A percentile compares a stretch with the other conserved stretches of the same genome.
phyloP scores from a whole-genome alignment of 1,139 yeast species.

The Torulaspora pretoriensis region DNA sequence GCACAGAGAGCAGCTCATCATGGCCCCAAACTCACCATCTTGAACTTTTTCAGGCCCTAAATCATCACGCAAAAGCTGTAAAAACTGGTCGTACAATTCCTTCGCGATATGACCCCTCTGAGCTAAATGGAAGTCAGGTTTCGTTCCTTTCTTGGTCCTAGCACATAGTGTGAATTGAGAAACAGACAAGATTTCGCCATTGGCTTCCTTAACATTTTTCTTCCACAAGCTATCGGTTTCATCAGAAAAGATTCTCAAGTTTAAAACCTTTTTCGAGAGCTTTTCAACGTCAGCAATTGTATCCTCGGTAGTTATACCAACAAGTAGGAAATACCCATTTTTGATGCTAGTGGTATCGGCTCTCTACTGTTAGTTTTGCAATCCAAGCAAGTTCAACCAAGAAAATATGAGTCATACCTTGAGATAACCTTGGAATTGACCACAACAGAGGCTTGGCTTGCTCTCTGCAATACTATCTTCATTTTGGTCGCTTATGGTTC shows the following conservation, averaged over 20 bases:
- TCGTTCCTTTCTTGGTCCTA: conserved; percentile 78
- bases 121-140: conserved; percentile 90
- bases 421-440: conserved; percentile 71
- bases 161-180: conserved; percentile 91
- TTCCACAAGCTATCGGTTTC: conserved; percentile 58
- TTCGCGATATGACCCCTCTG: conserved; percentile 76
- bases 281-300: conserved; percentile 66
- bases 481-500: conserved; percentile 37
- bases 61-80: conserved; percentile 46
- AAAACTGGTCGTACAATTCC: conserved; percentile 60
- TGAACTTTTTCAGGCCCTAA: conserved; percentile 62
- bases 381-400: background rate
- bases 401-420: conserved; percentile 44
- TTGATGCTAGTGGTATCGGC: conserved; percentile 44
- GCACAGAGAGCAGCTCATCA: conserved; percentile 87
- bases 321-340: conserved; percentile 72
- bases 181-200: conserved; percentile 62
- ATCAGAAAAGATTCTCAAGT: conserved; percentile 71
- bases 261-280: conserved; percentile 61
- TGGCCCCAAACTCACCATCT: conserved; percentile 91
- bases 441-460: conserved; percentile 78
- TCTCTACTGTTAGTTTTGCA: conserved; percentile 1
- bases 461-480: conserved; percentile 88
- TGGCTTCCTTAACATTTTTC: conserved; percentile 45
- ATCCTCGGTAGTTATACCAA: conserved; percentile 79